A percentile compares a stretch with the other conserved stretches of the same genome.
phyloP scores from a whole-genome alignment of 2,329 filamentous ascomycete species.

The Drechslera avenae region DNA sequence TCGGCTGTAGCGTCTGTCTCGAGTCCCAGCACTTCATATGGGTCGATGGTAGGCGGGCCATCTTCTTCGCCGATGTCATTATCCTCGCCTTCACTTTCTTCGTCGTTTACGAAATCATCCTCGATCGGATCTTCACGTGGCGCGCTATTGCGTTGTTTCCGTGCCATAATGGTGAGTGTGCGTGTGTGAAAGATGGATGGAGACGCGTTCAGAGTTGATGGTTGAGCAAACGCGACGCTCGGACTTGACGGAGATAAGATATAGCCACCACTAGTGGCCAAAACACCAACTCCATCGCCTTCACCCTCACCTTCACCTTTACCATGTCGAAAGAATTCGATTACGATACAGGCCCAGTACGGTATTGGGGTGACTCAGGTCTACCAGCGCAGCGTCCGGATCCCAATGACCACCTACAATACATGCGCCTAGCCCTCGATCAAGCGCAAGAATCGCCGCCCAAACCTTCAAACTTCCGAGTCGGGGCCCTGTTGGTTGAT shows the following conservation, averaged over 20 bases:
- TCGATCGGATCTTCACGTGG: constrained; percentile 11
- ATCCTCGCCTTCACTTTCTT: constrained; percentile 47
- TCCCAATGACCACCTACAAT: constrained; percentile 45
- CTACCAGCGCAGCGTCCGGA: constrained; percentile 24
- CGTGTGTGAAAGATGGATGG: constrained; percentile 13
- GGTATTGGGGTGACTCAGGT: constrained; percentile 26
- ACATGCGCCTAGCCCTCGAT: constrained; percentile 75
- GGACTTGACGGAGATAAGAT: constrained; percentile 29
- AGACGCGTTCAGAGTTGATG: background rate
- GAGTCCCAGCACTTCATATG: constrained; percentile 80
- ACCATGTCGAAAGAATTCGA: no score
- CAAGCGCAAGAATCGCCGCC: constrained; percentile 80
- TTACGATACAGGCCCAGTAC: constrained; percentile 19
- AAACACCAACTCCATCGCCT: constrained; percentile 10
- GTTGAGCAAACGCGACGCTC: constrained; percentile 33
- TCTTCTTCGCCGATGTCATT: constrained; percentile 42
- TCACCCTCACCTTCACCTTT: background rate
- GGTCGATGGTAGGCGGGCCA: constrained; percentile 70
- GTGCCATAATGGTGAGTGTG: constrained; percentile 9
- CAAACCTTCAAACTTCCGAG: constrained; percentile 88
- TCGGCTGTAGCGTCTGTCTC: constrained; percentile 72
- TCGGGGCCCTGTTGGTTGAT: constrained; percentile 85
- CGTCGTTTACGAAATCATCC: constrained; percentile 47
- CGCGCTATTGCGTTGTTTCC: constrained; percentile 11
- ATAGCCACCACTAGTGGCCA: constrained; percentile 9